Conservation (phyloP, 2,329 filamentous ascomycete species). For the Cadophora gregata region DNA sequence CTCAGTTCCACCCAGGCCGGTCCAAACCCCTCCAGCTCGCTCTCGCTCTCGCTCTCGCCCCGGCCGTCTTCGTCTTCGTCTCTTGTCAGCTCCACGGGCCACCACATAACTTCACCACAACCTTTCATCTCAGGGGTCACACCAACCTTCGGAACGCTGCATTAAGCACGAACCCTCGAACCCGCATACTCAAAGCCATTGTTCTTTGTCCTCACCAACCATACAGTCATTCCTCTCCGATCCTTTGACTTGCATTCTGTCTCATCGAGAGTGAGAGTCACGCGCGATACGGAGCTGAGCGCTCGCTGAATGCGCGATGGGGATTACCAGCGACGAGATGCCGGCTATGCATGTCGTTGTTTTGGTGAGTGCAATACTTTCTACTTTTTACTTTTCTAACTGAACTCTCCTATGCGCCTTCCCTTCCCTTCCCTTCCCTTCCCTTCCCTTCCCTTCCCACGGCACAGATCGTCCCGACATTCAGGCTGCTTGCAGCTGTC, state of each 20-base stretch:
- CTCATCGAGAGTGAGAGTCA: background rate
- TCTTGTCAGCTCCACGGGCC: constrained; percentile 1
- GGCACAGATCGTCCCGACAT: background rate
- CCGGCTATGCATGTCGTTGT: constrained; percentile 76
- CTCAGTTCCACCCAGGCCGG: background rate
- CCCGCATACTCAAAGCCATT: constrained; percentile 3
- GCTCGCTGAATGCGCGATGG: constrained; percentile 23
- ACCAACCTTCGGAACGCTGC: constrained; percentile 25
- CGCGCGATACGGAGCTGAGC: background rate
- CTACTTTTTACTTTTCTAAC: background rate
- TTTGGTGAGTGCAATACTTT: constrained; percentile 61
- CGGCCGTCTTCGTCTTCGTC: background rate
- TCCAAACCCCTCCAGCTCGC: constrained; percentile 12
- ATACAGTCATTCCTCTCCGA: background rate
- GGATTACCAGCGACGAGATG: constrained; percentile 22
- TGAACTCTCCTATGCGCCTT: constrained; percentile 3
- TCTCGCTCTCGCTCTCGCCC: background rate
- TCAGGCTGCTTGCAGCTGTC: constrained; percentile 38
- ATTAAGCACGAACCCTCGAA: constrained; percentile 25
- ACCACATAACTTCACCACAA: background rate
- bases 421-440: too few relatives aligned
- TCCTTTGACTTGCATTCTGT: background rate
- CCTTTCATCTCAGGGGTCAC: constrained; percentile 18
- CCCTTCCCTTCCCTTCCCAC: background rate
- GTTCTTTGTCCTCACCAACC: constrained; percentile 12